Conservation (phyloP, 2,329 filamentous ascomycete species). For the Graphium sp. region DNA sequence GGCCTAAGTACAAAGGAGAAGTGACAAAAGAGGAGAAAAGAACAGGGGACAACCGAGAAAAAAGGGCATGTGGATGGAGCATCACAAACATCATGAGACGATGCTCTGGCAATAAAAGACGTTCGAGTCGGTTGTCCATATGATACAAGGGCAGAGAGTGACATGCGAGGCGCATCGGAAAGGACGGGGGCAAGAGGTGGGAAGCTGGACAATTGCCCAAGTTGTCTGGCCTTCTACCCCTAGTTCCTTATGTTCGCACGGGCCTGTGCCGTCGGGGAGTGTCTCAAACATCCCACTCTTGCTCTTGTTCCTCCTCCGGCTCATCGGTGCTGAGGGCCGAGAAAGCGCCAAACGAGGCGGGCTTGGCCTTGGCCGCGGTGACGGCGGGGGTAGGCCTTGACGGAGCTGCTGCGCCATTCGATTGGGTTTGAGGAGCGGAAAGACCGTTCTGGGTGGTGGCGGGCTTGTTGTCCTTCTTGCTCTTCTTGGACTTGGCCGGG, state of each 20-base stretch:
- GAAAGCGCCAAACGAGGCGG: slow-evolving; percentile 23
- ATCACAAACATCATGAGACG: slow-evolving; percentile 1
- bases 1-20: slow-evolving; percentile 3
- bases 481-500: slow-evolving; percentile 22
- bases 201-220: too few species aligned
- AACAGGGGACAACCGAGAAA: background rate
- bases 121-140: too few species aligned
- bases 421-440: too few species aligned
- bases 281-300: slow-evolving; percentile 37
- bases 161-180: too few species aligned
- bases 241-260: too few species aligned
- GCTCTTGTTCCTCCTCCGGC: slow-evolving; percentile 21
- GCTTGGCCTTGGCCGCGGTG: slow-evolving; percentile 14
- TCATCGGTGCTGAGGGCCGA: slow-evolving; percentile 27
- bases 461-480: slow-evolving; percentile 20
- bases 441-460: slow-evolving; percentile 10
- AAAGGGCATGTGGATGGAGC: background rate
- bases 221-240: too few species aligned
- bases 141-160: too few species aligned
- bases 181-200: too few species aligned
- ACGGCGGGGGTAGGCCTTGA: slow-evolving; percentile 7
- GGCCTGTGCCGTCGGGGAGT: too few species aligned
- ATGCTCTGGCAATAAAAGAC: too few species aligned
- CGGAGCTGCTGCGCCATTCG: too few species aligned
- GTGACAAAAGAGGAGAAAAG: slow-evolving; percentile 2